These are phyloP conservation scores for Vitis rupestris DNA, from an alignment of 164 flowering plant species.

Conservation along the genomic window DNA sequence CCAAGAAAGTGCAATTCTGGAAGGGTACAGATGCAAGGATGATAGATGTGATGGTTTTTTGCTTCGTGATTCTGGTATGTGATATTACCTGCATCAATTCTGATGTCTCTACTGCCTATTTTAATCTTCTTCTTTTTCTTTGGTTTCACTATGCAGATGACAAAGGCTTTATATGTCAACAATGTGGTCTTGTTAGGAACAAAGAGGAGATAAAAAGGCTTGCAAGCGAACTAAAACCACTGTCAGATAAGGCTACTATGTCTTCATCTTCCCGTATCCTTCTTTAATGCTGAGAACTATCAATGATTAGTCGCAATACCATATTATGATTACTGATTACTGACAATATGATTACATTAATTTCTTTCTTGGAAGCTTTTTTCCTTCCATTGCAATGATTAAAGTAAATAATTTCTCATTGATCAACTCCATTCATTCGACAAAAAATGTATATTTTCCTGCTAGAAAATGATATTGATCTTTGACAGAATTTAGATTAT, in stretches of 20 bases:
- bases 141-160: constrained; percentile 48
- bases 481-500: constrained; percentile 55
- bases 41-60: constrained; percentile 67
- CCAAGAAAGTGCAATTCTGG: constrained; percentile 80
- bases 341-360: not conserved
- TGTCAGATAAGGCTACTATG: constrained; percentile 51
- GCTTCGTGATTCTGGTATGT: constrained; percentile 76
- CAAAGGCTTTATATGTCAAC: constrained; percentile 73
- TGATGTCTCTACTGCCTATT: not conserved
- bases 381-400: not conserved
- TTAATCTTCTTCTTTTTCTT: not conserved
- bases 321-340: no score
- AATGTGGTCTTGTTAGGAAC: constrained; percentile 69
- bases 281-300: constrained; percentile 2
- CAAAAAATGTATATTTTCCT: not conserved
- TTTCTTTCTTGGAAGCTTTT: not conserved
- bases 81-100: not conserved
- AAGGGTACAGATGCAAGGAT: constrained; percentile 82
- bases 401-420: not conserved
- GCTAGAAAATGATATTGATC: constrained; percentile 8
- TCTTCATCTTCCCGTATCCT: constrained; percentile 67
- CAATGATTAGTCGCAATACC: no score
- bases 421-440: not conserved
- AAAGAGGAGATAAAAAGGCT: constrained; percentile 58
- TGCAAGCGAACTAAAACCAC: constrained; percentile 43